phyloP scores from a whole-genome alignment of 805 yeast genomes.

The Ogataea philodendri region DNA sequence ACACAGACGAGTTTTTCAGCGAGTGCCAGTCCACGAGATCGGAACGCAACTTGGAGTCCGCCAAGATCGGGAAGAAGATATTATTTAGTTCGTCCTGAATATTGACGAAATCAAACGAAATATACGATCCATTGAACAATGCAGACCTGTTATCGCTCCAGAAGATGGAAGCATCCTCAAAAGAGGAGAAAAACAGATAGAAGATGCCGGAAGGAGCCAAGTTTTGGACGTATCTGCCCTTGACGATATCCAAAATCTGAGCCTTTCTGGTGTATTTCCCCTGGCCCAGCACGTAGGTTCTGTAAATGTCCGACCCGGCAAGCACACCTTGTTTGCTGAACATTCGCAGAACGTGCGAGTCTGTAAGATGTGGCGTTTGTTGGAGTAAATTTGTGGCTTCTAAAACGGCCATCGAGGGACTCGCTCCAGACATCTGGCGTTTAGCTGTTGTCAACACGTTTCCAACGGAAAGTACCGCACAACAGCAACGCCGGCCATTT shows the following conservation, averaged over 20 bases:
- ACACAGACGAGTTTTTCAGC: slow-evolving; percentile 4
- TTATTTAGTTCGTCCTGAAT: slow-evolving; percentile 23
- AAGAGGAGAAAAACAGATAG: slow-evolving; percentile 49
- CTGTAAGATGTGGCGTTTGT: slow-evolving; percentile 30
- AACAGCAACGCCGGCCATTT: too few relatives aligned
- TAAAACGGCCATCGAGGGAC: slow-evolving; percentile 1
- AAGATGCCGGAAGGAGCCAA: slow-evolving; percentile 48
- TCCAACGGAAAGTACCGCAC: too few relatives aligned
- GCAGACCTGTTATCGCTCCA: slow-evolving; percentile 45
- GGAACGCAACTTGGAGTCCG: slow-evolving; percentile 18
- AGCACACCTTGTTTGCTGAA: slow-evolving; percentile 41
- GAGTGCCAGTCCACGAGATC: slow-evolving; percentile 5
- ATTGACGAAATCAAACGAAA: slow-evolving; percentile 45
- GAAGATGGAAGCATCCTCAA: slow-evolving; percentile 50
- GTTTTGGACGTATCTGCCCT: slow-evolving; percentile 47
- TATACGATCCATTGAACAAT: slow-evolving; percentile 48
- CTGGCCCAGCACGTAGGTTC: slow-evolving; percentile 35
- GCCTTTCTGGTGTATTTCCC: slow-evolving; percentile 21
- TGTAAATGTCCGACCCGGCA: slow-evolving; percentile 39
- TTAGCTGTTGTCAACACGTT: too few relatives aligned
- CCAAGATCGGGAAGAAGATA: slow-evolving; percentile 23
- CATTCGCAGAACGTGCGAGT: too few relatives aligned
- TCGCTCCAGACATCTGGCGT: not conserved
- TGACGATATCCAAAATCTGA: slow-evolving; percentile 40
- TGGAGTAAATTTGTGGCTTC: slow-evolving; percentile 2